Conservation (phyloP, 345 rosid genomes). For the Alliaria petiolata region DNA sequence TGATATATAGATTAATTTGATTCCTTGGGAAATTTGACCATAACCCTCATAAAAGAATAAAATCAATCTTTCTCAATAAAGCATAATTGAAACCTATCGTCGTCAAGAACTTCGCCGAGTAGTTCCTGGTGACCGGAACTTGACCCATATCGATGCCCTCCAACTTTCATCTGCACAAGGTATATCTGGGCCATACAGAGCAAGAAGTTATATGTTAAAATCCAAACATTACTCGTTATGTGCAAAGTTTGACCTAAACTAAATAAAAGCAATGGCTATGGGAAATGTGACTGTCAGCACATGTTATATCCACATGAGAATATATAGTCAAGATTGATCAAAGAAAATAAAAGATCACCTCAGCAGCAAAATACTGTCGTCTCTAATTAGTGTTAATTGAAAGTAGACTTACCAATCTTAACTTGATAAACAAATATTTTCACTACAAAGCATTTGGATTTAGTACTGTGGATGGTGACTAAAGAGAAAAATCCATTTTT, state of each 20-base stretch:
- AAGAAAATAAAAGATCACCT: background rate
- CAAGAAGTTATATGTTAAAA: background rate
- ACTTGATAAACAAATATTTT: background rate
- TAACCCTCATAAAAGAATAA: background rate
- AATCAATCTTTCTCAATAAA: background rate
- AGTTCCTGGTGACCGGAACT: conserved; percentile 24
- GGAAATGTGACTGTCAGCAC: background rate
- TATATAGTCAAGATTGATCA: background rate
- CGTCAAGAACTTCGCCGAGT: conserved; percentile 16
- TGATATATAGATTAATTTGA: too few species aligned
- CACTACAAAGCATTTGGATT: background rate
- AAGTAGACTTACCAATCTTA: background rate
- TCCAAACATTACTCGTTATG: background rate
- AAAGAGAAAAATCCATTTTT: background rate
- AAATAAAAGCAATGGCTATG: background rate
- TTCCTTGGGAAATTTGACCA: too few species aligned
- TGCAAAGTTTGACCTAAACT: background rate
- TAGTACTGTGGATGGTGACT: background rate
- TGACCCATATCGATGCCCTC: conserved; percentile 23
- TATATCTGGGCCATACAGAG: conserved; percentile 14
- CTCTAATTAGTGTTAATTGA: background rate
- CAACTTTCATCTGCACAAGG: conserved; percentile 24
- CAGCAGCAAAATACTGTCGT: background rate
- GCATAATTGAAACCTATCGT: conserved; percentile 11
- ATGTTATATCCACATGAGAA: background rate